Percentiles rank a stretch among this genome's conserved stretches.
phyloP scores from a whole-genome alignment of 257 asterid species.

The Solanum peruvianum region DNA sequence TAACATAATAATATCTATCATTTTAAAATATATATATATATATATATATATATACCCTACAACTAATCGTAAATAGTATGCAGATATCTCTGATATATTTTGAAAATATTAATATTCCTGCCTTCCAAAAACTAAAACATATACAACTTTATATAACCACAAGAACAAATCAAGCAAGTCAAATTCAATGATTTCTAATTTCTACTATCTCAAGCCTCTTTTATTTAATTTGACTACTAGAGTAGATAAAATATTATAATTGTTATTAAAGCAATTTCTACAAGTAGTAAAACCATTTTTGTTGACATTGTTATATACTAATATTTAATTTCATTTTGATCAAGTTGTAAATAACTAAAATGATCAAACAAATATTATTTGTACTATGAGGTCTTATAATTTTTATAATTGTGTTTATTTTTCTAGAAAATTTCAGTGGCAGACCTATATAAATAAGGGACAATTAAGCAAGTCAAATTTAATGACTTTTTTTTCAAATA shows the following conservation, averaged over 20 bases:
- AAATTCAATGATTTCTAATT: background rate
- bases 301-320: background rate
- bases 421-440: background rate
- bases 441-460: background rate
- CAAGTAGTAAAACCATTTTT: too few species aligned
- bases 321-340: background rate
- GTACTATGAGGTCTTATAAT: background rate
- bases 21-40: too few species aligned
- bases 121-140: too few species aligned
- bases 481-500: background rate
- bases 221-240: background rate
- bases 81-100: too few species aligned
- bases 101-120: rapidly evolving
- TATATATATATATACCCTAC: too few species aligned
- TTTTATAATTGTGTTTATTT: background rate
- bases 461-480: background rate
- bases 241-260: background rate
- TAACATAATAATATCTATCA: too few species aligned
- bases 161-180: background rate
- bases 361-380: background rate
- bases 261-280: background rate
- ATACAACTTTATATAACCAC: too few species aligned
- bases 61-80: too few species aligned
- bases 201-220: background rate
- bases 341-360: background rate